Evolutionary conservation across 179 eudicot species (phyloP).

Genomic region (Beta macrorhiza): DNA sequence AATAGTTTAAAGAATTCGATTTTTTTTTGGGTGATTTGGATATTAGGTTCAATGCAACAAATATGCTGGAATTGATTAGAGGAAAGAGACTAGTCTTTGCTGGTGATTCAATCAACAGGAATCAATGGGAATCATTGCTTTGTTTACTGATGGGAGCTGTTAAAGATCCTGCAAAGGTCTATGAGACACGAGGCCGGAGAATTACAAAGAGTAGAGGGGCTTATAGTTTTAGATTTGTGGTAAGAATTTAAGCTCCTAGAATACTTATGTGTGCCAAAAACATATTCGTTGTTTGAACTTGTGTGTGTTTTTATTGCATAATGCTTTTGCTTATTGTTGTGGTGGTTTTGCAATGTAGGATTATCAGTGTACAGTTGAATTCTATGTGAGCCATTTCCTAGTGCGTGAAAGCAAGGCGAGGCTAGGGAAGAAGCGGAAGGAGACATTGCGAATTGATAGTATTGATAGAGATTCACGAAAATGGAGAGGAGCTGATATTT

Average conservation of each 20-base stretch:
- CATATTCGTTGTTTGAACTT: neutral
- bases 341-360: conserved; percentile 47
- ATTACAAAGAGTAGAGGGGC: conserved; percentile 76
- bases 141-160: conserved; percentile 80
- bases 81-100: conserved; percentile 91
- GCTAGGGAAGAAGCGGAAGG: conserved; percentile 70
- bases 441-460: conserved; percentile 76
- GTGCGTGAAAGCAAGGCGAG: conserved; percentile 89
- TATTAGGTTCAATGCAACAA: conserved; percentile 76
- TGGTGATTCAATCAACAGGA: conserved; percentile 93
- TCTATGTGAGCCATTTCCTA: conserved; percentile 81
- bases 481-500: conserved; percentile 94
- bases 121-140: conserved; percentile 98
- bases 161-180: conserved; percentile 74
- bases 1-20: neutral
- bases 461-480: conserved; percentile 77
- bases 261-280: neutral
- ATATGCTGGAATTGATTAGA: conserved; percentile 73
- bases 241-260: conserved; percentile 23
- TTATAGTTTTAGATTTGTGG: conserved; percentile 85
- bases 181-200: conserved; percentile 77
- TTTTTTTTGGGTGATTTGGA: conserved; percentile 6
- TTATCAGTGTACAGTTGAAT: conserved; percentile 84
- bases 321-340: conserved; percentile 12
- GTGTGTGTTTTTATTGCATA: neutral